These are phyloP conservation scores for Uromyces viciae-fabae DNA, from an alignment of 1,284 basidiomycete genomes.

Conservation along the genomic window DNA sequence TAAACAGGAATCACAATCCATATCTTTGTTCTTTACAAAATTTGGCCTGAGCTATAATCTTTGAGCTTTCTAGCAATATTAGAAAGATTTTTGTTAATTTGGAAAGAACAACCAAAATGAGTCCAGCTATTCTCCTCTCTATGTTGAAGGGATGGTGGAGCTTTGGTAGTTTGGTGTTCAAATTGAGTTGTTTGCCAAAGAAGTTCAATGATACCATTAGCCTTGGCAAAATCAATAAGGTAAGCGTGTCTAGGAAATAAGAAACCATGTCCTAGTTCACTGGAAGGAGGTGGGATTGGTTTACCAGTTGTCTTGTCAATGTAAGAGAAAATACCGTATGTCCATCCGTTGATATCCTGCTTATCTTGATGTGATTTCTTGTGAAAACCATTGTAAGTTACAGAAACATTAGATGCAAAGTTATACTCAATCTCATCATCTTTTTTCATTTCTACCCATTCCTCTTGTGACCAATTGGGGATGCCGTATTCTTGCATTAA, in stretches of 20 bases:
- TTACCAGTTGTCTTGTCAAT: neutral
- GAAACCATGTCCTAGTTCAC: neutral
- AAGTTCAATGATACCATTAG: neutral
- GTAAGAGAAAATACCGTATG: neutral
- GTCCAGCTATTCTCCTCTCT: neutral
- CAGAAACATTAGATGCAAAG: conserved; percentile 9
- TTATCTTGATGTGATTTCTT: conserved; percentile 9
- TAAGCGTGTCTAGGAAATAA: neutral
- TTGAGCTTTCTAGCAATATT: neutral
- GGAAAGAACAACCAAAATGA: neutral
- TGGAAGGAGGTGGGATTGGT: neutral
- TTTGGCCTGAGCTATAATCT: neutral
- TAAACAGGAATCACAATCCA: neutral
- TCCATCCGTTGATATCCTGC: conserved; percentile 9
- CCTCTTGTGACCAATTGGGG: neutral
- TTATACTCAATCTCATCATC: neutral
- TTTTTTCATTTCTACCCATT: conserved; percentile 8
- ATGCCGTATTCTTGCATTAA: neutral
- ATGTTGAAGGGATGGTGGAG: neutral
- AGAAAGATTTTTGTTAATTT: neutral
- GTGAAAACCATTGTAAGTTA: neutral
- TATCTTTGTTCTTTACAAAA: neutral
- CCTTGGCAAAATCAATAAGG: neutral
- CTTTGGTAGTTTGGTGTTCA: neutral
- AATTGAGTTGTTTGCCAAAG: neutral